Evolutionary conservation across 2,329 filamentous ascomycete genomes (phyloP).

Genomic region (Neurospora crassa): DNA sequence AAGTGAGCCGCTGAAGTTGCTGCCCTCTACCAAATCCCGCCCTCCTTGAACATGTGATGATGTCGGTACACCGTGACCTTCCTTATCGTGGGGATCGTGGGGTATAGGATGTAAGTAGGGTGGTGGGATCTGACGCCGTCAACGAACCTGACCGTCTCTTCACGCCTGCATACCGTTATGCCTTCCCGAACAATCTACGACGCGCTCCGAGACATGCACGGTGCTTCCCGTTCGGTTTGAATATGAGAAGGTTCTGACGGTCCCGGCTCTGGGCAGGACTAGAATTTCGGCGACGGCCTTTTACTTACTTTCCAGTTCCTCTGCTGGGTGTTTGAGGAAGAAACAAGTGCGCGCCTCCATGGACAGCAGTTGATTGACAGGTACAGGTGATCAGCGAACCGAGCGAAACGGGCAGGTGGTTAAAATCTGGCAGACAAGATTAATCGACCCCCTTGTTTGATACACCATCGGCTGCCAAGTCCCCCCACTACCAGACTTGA

Average conservation of each 20-base stretch:
- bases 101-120: neutral
- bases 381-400: neutral
- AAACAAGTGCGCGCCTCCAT: neutral
- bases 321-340: neutral
- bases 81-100: neutral
- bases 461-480: neutral
- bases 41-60: neutral
- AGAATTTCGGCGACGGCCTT: neutral
- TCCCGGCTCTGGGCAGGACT: neutral
- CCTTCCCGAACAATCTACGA: neutral
- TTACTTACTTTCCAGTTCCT: neutral
- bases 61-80: slow-evolving; percentile 1
- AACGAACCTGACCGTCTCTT: neutral
- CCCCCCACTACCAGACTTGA: neutral
- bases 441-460: neutral
- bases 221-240: neutral
- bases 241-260: neutral
- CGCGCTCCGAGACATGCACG: slow-evolving; percentile 6
- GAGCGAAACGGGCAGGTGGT: neutral
- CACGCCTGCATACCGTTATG: neutral
- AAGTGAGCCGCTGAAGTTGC: neutral
- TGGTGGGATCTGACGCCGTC: neutral
- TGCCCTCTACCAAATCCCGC: slow-evolving; percentile 3
- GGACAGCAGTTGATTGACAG: neutral
- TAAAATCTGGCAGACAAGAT: neutral